phyloP scores from a whole-genome alignment of 345 rosid genomes.

The Salix udensis region DNA sequence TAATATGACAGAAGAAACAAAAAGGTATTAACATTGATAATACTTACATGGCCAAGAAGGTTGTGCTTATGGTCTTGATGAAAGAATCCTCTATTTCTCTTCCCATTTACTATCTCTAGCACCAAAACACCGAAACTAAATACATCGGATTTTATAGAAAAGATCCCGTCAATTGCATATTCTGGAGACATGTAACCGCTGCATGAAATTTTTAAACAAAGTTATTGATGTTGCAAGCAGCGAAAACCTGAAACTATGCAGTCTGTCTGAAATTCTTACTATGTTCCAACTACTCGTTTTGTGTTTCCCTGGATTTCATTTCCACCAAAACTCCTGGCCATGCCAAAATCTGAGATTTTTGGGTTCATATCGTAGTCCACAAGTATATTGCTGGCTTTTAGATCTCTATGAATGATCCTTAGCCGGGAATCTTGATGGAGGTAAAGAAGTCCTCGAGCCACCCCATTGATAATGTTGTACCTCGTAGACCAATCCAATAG shows the following conservation, averaged over 20 bases:
- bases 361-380: slow-evolving; percentile 38
- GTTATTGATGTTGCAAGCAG: not conserved
- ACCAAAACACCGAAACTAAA: slow-evolving; percentile 32
- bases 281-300: slow-evolving; percentile 45
- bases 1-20: not conserved
- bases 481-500: slow-evolving; percentile 32
- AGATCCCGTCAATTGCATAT: slow-evolving; percentile 31
- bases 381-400: slow-evolving; percentile 34
- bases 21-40: not conserved
- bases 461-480: slow-evolving; percentile 33
- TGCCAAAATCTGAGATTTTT: slow-evolving; percentile 39
- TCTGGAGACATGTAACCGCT: slow-evolving; percentile 44
- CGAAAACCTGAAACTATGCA: not conserved
- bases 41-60: slow-evolving; percentile 33
- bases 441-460: slow-evolving; percentile 40
- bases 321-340: slow-evolving; percentile 36
- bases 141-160: slow-evolving; percentile 30
- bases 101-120: slow-evolving; percentile 28
- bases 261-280: slow-evolving; percentile 26
- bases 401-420: slow-evolving; percentile 34
- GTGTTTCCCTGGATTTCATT: slow-evolving; percentile 33
- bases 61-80: slow-evolving; percentile 24
- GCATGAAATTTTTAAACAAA: not conserved
- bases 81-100: slow-evolving; percentile 22
- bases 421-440: slow-evolving; percentile 44